Percentiles rank a stretch among this genome's conserved stretches.
Conservation (phyloP, 1,284 basidiomycete species). For the Irpex sp. region DNA sequence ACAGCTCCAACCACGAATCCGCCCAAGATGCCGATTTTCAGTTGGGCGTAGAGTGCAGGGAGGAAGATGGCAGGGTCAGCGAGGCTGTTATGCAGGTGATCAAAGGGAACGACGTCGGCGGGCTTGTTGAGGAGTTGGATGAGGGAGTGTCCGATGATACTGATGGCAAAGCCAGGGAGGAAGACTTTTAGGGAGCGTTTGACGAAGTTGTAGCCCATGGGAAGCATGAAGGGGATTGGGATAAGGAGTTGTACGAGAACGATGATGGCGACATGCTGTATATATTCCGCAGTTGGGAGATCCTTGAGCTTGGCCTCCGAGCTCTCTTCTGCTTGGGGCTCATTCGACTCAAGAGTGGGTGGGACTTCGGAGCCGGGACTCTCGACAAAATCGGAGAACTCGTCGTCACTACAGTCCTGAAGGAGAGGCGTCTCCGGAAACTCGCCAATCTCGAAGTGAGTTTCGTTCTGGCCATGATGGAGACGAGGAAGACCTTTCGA, state of each 20-base stretch:
- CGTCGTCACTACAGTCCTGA: slow-evolving; percentile 3
- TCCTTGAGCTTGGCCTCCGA: background rate
- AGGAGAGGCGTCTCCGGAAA: slow-evolving; percentile 12
- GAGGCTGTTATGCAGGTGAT: background rate
- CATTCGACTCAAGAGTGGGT: background rate
- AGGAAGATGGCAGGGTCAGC: background rate
- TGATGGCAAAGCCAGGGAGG: slow-evolving; percentile 6
- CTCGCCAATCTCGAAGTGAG: slow-evolving; percentile 7
- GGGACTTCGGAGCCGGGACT: slow-evolving; percentile 10
- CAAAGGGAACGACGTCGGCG: background rate
- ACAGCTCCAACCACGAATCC: slow-evolving; percentile 10
- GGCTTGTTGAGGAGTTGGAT: background rate
- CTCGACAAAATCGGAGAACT: slow-evolving; percentile 9
- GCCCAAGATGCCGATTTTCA: slow-evolving; percentile 9
- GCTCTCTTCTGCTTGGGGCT: background rate
- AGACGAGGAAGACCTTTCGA: background rate
- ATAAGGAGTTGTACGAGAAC: slow-evolving; percentile 11
- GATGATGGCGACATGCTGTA: slow-evolving; percentile 11
- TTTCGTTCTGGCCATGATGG: slow-evolving; percentile 1
- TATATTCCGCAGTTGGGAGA: background rate
- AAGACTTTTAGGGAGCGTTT: slow-evolving; percentile 12
- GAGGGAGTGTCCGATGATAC: slow-evolving; percentile 6
- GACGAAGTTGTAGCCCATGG: slow-evolving; percentile 9
- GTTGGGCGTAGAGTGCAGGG: slow-evolving; percentile 4
- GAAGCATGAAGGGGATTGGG: slow-evolving; percentile 12